These are phyloP conservation scores for Sarcodon sp. DNA, from an alignment of 768 basidiomycete genomes.

Conservation along the genomic window DNA sequence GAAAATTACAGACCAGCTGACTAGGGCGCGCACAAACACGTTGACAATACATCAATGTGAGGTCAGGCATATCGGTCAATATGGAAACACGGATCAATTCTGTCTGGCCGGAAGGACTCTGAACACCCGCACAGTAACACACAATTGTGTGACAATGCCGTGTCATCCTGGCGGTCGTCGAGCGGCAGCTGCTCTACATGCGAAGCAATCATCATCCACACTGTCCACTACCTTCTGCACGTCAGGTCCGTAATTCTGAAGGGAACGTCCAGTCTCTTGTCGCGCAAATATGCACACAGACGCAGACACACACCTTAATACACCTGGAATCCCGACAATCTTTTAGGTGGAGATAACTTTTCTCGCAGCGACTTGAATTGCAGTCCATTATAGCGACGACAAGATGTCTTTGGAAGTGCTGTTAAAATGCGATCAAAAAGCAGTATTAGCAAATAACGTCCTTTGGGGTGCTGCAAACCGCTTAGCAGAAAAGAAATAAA, in stretches of 20 bases:
- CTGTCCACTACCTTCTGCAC: conserved; percentile 57
- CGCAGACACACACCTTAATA: conserved; percentile 30
- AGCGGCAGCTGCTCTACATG: conserved; percentile 48
- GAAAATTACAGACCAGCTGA: too few relatives aligned
- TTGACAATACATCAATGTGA: too few relatives aligned
- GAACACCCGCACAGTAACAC: too few relatives aligned
- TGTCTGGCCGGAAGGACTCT: too few relatives aligned
- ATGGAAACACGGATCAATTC: too few relatives aligned
- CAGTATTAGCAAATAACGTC: conserved; percentile 5
- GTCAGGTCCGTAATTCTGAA: conserved; percentile 54
- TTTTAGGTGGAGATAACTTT: conserved; percentile 46
- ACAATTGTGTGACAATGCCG: background rate
- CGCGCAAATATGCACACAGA: background rate
- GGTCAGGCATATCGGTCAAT: too few relatives aligned
- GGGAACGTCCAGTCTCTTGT: background rate
- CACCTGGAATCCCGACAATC: conserved; percentile 42
- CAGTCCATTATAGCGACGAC: conserved; percentile 69
- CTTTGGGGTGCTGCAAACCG: background rate
- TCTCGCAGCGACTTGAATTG: conserved; percentile 48
- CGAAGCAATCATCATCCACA: conserved; percentile 60
- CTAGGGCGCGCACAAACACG: too few relatives aligned
- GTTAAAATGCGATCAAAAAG: background rate
- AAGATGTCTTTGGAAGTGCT: conserved; percentile 75
- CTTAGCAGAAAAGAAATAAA: conserved; percentile 7
- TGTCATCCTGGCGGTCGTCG: conserved; percentile 15